A percentile compares a stretch with the other conserved stretches of the same genome.
These are phyloP conservation scores for Pyrenophora tritici-repentis DNA, from an alignment of 2,329 filamentous ascomycete genomes.

Conservation along the genomic window DNA sequence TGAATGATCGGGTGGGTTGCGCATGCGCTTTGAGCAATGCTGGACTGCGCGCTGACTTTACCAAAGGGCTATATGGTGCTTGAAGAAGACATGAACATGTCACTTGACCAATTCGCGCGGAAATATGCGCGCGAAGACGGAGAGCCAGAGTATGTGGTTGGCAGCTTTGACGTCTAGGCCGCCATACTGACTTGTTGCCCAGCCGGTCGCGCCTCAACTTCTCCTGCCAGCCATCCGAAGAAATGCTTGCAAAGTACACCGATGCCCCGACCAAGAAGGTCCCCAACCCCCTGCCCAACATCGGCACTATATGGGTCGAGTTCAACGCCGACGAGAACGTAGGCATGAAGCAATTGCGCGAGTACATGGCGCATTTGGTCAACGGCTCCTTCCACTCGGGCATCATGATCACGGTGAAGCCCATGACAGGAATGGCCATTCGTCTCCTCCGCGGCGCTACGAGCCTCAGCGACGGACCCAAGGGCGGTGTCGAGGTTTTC, in stretches of 20 bases:
- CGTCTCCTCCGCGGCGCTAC: constrained; percentile 40
- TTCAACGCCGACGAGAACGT: constrained; percentile 81
- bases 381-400: constrained; percentile 84
- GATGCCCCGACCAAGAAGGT: constrained; percentile 70
- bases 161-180: constrained; percentile 1
- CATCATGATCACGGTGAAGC: constrained; percentile 82
- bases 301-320: constrained; percentile 91
- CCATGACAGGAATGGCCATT: constrained; percentile 78
- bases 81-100: constrained; percentile 85
- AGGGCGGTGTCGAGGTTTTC: constrained; percentile 92
- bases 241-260: constrained; percentile 85
- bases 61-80: constrained; percentile 87
- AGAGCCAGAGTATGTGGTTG: constrained; percentile 69
- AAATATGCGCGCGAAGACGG: constrained; percentile 76
- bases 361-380: constrained; percentile 81
- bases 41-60: constrained; percentile 23
- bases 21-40: constrained; percentile 20
- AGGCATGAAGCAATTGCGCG: constrained; percentile 89
- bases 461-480: constrained; percentile 57
- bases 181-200: constrained; percentile 14
- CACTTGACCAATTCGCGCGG: constrained; percentile 77
- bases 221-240: constrained; percentile 79
- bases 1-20: constrained; percentile 76
- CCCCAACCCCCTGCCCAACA: constrained; percentile 72
- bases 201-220: constrained; percentile 87